phyloP scores from a whole-genome alignment of 2,329 filamentous ascomycete genomes.

The Ilyonectria destructans region DNA sequence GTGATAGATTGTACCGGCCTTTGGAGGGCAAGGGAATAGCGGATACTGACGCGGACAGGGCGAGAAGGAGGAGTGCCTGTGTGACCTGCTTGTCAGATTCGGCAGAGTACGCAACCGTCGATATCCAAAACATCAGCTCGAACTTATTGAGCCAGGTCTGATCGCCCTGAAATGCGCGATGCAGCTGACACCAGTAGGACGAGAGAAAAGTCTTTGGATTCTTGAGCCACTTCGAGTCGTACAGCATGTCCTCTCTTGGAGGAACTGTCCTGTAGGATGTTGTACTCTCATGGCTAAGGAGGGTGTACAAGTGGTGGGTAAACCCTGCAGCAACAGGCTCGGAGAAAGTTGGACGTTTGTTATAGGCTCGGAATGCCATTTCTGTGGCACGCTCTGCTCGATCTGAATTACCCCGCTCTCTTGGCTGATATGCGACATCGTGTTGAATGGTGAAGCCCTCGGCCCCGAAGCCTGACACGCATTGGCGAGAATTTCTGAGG shows the following conservation, averaged over 20 bases:
- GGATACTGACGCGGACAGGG: background rate
- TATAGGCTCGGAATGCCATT: slow-evolving; percentile 11
- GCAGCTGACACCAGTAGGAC: slow-evolving; percentile 37
- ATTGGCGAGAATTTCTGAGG: slow-evolving; percentile 26
- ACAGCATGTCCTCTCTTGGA: slow-evolving; percentile 16
- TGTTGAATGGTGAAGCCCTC: slow-evolving; percentile 33
- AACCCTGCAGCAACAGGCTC: background rate
- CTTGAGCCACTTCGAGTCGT: slow-evolving; percentile 40
- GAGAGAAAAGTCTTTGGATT: slow-evolving; percentile 1
- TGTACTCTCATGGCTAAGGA: background rate
- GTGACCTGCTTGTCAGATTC: slow-evolving; percentile 25
- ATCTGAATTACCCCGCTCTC: slow-evolving; percentile 12
- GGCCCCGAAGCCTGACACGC: slow-evolving; percentile 40
- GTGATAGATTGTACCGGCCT: background rate
- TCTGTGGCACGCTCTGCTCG: slow-evolving; percentile 7
- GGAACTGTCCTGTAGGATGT: background rate
- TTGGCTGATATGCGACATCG: slow-evolving; percentile 33
- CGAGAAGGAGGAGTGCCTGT: slow-evolving; percentile 35
- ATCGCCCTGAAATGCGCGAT: slow-evolving; percentile 33
- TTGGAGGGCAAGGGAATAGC: background rate
- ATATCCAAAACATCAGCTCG: slow-evolving; percentile 40
- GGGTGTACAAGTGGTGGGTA: slow-evolving; percentile 6
- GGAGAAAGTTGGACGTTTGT: background rate
- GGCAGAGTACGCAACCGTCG: slow-evolving; percentile 33
- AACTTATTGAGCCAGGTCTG: slow-evolving; percentile 36